Evolutionary conservation across 2,329 filamentous ascomycete species (phyloP).

Genomic region (Colletotrichum sp.): DNA sequence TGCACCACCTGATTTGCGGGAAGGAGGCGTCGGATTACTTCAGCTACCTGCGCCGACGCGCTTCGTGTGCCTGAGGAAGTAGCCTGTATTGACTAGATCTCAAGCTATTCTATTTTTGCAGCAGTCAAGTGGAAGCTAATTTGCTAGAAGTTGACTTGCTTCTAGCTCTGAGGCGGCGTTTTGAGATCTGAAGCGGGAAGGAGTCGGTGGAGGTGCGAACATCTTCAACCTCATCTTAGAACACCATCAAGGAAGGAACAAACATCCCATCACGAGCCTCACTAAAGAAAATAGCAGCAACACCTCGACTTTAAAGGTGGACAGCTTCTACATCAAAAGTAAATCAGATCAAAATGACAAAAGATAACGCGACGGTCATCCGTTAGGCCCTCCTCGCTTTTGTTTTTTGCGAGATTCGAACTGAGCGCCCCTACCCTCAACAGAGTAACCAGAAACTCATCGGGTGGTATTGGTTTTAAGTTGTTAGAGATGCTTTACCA

Average conservation of each 20-base stretch:
- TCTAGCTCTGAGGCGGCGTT: background rate
- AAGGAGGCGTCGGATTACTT: background rate
- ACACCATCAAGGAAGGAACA: background rate
- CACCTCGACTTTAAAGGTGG: rapidly evolving
- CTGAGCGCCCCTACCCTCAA: background rate
- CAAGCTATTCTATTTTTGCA: background rate
- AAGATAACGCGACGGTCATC: background rate
- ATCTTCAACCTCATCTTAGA: background rate
- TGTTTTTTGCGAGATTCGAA: background rate
- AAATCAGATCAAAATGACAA: background rate
- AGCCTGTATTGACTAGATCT: background rate
- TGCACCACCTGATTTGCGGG: background rate
- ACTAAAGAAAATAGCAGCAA: background rate
- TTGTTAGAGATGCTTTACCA: background rate
- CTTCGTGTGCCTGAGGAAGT: background rate
- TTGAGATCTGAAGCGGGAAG: background rate
- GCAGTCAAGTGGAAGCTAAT: background rate
- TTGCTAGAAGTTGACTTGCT: rapidly evolving
- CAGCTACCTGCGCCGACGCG: background rate
- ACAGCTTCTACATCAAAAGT: background rate
- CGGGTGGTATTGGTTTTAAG: background rate
- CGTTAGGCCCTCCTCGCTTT: background rate
- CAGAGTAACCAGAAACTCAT: background rate
- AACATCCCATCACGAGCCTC: background rate
- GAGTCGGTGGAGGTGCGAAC: rapidly evolving